Base-by-base conservation (phyloP, 1,284 basidiomycete species). In the Lignosus rhinocerotis region DNA sequence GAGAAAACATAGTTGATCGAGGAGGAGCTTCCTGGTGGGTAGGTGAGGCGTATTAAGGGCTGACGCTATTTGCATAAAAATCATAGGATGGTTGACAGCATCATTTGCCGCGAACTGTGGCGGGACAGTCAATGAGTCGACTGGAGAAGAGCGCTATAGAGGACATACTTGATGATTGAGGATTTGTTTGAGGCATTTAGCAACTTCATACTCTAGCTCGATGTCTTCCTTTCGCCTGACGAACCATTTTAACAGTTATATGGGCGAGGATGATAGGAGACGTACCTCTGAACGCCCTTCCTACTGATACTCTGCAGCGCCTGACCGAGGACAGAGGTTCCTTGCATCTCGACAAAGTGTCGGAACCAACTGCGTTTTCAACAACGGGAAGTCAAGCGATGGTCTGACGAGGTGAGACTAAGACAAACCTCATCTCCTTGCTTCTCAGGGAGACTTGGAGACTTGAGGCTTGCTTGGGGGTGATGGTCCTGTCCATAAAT, bases 111-210 rank as follows among this genome's bases (percentile, higher is more conserved):
- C 94, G 61, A 79, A 75, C 90, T 93, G 67, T 25, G 21, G 16
- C 16, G 3, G 38, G 43, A 25, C 25, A 32, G 43, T 45, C 42
- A 39, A 19, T 32, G 11, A 25, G 10, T 1, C n/a, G 21, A n/a
- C 3, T 17, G 21, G 4, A 14, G 14, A 17, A 17, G 19, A 3
- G 21, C 50, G 1, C 43, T 30, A 6, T 19, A 25, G 46, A 33
- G 33, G 32, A 76, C 84, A 62, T 67, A 92, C 91, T 62, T 81
- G 78, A 65, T 80, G 84, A 71, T 96, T 96, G 56, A 98, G 80
- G 38, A 97, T 90, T 38, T 86, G 86, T 67, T 88, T 90, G 61
- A 98, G 76, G 68, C 93, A 95, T 73, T 96, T 97, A 57, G 93
- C 84, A 48, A 96, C 80, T 75, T 98, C 96, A 58, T 94, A 88